Percentiles rank a stretch among this genome's conserved stretches.
Evolutionary conservation across 2,329 filamentous ascomycete genomes (phyloP).

Genomic region (Xylariaceae sp.): DNA sequence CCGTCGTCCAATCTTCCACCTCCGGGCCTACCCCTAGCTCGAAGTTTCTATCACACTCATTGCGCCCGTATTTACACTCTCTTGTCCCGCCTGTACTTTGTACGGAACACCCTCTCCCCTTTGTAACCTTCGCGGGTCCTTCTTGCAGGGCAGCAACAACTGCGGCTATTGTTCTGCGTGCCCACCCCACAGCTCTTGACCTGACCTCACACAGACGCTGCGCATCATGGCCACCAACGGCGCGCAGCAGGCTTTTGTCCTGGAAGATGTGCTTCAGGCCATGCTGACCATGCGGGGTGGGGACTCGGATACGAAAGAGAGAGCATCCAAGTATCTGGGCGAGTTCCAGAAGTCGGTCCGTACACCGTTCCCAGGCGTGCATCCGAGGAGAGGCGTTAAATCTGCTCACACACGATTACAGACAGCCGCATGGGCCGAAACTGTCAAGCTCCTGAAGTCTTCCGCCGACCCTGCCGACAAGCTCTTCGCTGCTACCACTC

Average conservation of each 20-base stretch:
- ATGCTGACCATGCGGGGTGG: slow-evolving; percentile 88
- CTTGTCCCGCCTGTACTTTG: not conserved
- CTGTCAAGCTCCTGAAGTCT: slow-evolving; percentile 80
- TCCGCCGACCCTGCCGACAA: slow-evolving; percentile 77
- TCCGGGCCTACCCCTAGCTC: not conserved
- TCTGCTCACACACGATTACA: slow-evolving; percentile 38
- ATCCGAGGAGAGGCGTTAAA: not conserved
- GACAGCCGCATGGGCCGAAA: slow-evolving; percentile 86
- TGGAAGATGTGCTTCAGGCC: slow-evolving; percentile 71
- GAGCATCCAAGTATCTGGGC: slow-evolving; percentile 86
- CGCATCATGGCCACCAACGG: slow-evolving; percentile 61
- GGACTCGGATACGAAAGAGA: slow-evolving; percentile 76
- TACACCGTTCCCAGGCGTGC: slow-evolving; percentile 25
- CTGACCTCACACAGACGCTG: slow-evolving; percentile 24
- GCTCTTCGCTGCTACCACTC: slow-evolving; percentile 90
- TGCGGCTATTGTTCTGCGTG: slow-evolving; percentile 23
- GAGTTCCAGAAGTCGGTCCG: slow-evolving; percentile 96
- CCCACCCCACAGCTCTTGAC: slow-evolving; percentile 26
- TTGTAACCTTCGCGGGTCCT: slow-evolving; percentile 3
- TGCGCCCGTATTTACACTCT: slow-evolving; percentile 2
- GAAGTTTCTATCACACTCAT: not conserved
- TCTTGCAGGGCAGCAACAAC: slow-evolving; percentile 20
- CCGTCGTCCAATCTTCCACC: slow-evolving; percentile 11
- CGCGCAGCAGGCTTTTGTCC: slow-evolving; percentile 67
- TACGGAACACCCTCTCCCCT: not conserved